Base-by-base conservation (phyloP, 1,284 basidiomycete species). In the Ceratobasidium sp. region DNA sequence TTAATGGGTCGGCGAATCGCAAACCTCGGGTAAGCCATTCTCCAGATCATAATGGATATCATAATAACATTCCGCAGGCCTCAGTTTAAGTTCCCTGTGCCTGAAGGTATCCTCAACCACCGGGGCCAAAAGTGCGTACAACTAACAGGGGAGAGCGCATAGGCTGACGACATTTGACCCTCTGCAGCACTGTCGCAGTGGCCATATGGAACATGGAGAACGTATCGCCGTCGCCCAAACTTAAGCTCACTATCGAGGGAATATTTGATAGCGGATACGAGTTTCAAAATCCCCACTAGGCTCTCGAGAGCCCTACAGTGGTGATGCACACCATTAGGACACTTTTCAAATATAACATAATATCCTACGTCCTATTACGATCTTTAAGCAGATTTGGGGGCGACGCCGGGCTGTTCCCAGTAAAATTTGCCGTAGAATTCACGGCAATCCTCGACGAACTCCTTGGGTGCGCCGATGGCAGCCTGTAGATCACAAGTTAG, bases 1-100 rank as follows among this genome's bases (percentile, higher is more conserved):
- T 90, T 92, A 87, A 93, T 93, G 89, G 93, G 94, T 7, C 94
- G 94, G 83, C 84, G 91, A 30, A 88, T 93, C 27, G 90, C 85
- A 27, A 93, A 93, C 82, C 87, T 93, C 1, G 92, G 93, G 93
- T 90, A 80, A 65, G 87, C 80, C 3, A 30, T 33, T 12, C 48
- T 20, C 2, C 27, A 27, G 1, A 54, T 65, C 27, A 35, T 35
- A 12, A 38, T 20, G 23, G 46, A 67, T 60, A 18, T 20, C 8
- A 41, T 81, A 35, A 68, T 71, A 50, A 66, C 16, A 14, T 20
- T 44, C 50, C 33, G 18, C 77, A 90, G 93, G 14, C 93, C 93
- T 16, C 93, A 94, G 82, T 85, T 88, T 54, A 92, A 90, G 82
- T 94, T 94, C 87, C 92, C 93, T 0, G 93, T 94, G 2, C 93